Conservation (phyloP, 2,329 filamentous ascomycete genomes). For the Phoma sp. region DNA sequence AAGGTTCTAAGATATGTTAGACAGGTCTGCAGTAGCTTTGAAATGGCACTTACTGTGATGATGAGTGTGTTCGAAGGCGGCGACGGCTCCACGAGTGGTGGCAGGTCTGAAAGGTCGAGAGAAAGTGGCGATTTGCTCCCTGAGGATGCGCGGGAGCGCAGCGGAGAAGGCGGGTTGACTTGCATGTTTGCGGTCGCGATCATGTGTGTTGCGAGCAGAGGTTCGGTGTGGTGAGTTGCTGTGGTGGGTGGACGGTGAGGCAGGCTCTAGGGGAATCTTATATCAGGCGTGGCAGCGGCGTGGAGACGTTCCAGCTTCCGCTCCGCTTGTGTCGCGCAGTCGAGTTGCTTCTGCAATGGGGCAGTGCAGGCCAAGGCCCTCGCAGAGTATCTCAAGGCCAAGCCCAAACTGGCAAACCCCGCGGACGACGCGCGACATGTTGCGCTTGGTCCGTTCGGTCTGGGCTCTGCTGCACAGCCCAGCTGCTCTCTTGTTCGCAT, state of each 20-base stretch:
- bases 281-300: constrained; percentile 11
- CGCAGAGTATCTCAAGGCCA: constrained; percentile 19
- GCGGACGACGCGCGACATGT: constrained; percentile 1
- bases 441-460: constrained; percentile 5
- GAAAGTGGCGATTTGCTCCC: constrained; percentile 60
- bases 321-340: constrained; percentile 25
- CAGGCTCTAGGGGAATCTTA: constrained; percentile 30
- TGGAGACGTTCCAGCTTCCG: constrained; percentile 27
- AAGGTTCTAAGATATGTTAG: constrained; percentile 62
- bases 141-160: constrained; percentile 45
- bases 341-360: constrained; percentile 12
- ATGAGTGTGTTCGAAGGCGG: constrained; percentile 83
- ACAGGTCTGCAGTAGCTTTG: neutral
- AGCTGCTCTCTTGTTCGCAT: constrained; percentile 3
- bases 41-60: constrained; percentile 62
- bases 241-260: constrained; percentile 20
- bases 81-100: constrained; percentile 72
- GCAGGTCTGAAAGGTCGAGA: constrained; percentile 75
- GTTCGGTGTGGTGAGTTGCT: constrained; percentile 13
- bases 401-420: constrained; percentile 15
- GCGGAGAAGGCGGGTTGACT: constrained; percentile 37
- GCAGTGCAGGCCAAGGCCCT: constrained; percentile 15
- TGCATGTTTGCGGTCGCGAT: constrained; percentile 38
- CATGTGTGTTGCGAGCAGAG: constrained; percentile 16
- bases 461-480: constrained; percentile 18